Base-by-base conservation (phyloP, 1,284 basidiomycete genomes). In the Schizophyllum amplum region DNA sequence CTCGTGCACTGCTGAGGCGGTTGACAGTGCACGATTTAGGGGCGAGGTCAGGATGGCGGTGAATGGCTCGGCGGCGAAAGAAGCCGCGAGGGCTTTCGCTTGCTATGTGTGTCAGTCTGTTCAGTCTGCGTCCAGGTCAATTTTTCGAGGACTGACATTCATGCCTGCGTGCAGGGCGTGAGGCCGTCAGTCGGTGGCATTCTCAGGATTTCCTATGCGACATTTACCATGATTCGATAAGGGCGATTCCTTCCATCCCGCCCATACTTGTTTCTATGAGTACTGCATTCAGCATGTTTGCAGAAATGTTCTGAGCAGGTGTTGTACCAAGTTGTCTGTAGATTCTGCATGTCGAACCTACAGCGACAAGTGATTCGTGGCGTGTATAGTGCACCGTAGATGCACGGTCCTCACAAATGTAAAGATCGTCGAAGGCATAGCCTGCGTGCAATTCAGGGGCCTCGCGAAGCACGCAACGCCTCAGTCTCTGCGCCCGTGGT, bases 201-300 rank as follows among this genome's bases (percentile, higher is more conserved):
- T n/a, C n/a, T n/a, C n/a, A n/a, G n/a, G n/a, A n/a, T n/a, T n/a
- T n/a, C n/a, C n/a, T n/a, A n/a, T n/a, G n/a, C n/a, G n/a, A n/a
- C n/a, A n/a, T n/a, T 24, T 21, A 83, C 90, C 90, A 69, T 90
- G 82, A 56, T 80, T 80, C 21, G 87, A 87, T 4, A 93, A 75
- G 0, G 89, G 86, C 0, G 90, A 80, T 70, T 93, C 88, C 55
- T 83, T 79, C 83, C 87, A 92, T 4, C 90, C 90, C 51, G 89
- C 87, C 89, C 89, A 92, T 1, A 83, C 69, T 4, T 62, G 61
- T 63, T 69, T 76, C 81, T 83, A 51, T 27, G n/a, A 51, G 51
- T 53, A 4, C 15, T 1, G 23, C 47, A 25, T 52, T 56, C 54
- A 53, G 47, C 24, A 26, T 52, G 24, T 26, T 52, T 48, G 6